Conservation (phyloP, 2,329 filamentous ascomycete genomes). For the Pezizomycotina sp. region DNA sequence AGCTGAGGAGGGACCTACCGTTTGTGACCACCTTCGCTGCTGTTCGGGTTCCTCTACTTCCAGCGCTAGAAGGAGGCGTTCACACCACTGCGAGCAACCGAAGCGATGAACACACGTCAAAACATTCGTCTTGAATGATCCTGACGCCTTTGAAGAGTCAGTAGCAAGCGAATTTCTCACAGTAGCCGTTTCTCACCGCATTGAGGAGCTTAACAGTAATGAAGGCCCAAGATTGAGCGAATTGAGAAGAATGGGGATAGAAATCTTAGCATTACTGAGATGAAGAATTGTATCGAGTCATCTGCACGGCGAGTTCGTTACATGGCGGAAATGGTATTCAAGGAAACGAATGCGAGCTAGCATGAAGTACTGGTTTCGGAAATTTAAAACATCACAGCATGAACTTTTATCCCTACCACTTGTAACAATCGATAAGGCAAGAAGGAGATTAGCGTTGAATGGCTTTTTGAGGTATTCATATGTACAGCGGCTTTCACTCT, state of each 20-base stretch:
- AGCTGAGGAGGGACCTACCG: constrained; percentile 47
- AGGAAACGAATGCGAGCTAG: no score
- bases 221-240: constrained; percentile 43
- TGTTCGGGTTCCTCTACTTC: neutral
- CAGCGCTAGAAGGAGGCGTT: constrained; percentile 33
- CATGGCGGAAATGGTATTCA: no score
- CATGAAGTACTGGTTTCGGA: neutral
- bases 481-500: no score
- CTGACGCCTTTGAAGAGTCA: constrained; percentile 76
- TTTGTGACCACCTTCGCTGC: constrained; percentile 63
- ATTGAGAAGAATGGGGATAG: constrained; percentile 70
- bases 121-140: constrained; percentile 70
- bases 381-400: neutral
- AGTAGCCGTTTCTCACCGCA: constrained; percentile 51
- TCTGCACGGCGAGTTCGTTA: no score
- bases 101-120: constrained; percentile 32
- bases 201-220: constrained; percentile 28
- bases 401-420: no score
- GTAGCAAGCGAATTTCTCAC: constrained; percentile 71
- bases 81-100: constrained; percentile 31
- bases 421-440: no score
- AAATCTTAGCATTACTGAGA: constrained; percentile 6
- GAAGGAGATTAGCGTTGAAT: no score
- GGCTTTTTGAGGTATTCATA: no score
- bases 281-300: constrained; percentile 6